A percentile compares a stretch with the other conserved stretches of the same genome.
phyloP scores from a whole-genome alignment of 371 early-diverging fungal species.

The Lichtheimia ornata region DNA sequence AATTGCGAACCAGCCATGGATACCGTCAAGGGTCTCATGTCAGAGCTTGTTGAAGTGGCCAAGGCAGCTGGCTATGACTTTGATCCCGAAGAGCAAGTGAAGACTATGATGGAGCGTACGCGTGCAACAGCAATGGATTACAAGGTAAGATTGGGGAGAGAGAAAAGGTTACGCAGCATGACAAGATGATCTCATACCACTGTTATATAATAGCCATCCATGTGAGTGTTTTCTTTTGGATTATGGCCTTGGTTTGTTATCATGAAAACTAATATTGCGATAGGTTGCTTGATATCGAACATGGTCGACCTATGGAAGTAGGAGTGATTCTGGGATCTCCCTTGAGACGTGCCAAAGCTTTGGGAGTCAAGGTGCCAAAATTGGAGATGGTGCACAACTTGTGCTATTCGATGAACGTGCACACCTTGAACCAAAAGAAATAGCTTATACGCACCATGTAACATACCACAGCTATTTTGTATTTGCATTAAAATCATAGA shows the following conservation, averaged over 20 bases:
- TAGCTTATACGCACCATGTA: too few relatives aligned
- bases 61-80: constrained; percentile 53
- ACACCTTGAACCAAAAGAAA: background rate
- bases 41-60: constrained; percentile 63
- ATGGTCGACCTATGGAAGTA: constrained; percentile 62
- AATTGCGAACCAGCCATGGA: constrained; percentile 48
- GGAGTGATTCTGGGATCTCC: constrained; percentile 69
- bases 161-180: background rate
- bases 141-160: constrained; percentile 25
- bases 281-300: constrained; percentile 57
- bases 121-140: constrained; percentile 49
- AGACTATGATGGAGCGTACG: constrained; percentile 51
- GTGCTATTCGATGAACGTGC: constrained; percentile 3
- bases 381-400: constrained; percentile 46
- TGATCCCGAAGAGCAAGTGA: constrained; percentile 43
- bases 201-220: constrained; percentile 43
- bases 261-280: background rate
- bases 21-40: constrained; percentile 57
- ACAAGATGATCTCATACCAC: background rate
- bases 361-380: constrained; percentile 42
- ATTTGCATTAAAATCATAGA: too few relatives aligned
- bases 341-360: constrained; percentile 57
- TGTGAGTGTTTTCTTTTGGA: constrained; percentile 33
- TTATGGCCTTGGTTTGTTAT: too few relatives aligned
- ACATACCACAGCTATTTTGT: too few relatives aligned